Conservation (phyloP, 345 rosid species). For the Erucastrum elatum region DNA sequence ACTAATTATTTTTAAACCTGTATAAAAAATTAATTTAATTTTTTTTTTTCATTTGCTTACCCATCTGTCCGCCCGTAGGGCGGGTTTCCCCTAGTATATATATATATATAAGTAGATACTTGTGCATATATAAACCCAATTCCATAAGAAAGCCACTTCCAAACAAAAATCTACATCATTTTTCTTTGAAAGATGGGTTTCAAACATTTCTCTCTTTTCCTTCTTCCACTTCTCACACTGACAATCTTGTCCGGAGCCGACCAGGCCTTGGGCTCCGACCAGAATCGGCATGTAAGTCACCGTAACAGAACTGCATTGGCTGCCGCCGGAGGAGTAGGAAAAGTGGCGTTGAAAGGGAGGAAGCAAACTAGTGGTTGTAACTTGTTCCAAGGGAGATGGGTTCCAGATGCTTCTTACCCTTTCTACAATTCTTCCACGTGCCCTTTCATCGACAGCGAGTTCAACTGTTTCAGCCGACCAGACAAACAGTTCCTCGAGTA, state of each 20-base stretch:
- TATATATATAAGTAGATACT: constrained; percentile 11
- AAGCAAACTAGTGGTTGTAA: constrained; percentile 65
- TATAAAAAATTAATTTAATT: too few relatives aligned
- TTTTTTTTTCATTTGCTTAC: too few relatives aligned
- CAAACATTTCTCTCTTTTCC: constrained; percentile 23
- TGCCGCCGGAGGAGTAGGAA: constrained; percentile 40
- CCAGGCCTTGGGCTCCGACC: constrained; percentile 11
- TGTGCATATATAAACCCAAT: constrained; percentile 27
- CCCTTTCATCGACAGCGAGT: constrained; percentile 76
- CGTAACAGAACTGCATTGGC: background rate
- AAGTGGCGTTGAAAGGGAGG: constrained; percentile 39
- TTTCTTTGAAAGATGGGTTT: constrained; percentile 38
- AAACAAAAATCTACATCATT: background rate
- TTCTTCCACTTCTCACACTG: constrained; percentile 26
- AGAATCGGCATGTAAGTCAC: constrained; percentile 11
- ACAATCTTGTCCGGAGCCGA: constrained; percentile 16
- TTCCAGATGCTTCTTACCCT: constrained; percentile 61
- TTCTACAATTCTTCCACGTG: constrained; percentile 58
- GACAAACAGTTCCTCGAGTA: constrained; percentile 77
- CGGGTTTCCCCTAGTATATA: too few relatives aligned
- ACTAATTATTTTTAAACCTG: too few relatives aligned
- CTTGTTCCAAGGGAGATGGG: constrained; percentile 79
- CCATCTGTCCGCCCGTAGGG: too few relatives aligned
- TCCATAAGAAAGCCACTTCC: constrained; percentile 7
- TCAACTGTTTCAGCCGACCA: constrained; percentile 78